Evolutionary conservation across 768 basidiomycete genomes (phyloP).

Genomic region (Auricularia heimuer): DNA sequence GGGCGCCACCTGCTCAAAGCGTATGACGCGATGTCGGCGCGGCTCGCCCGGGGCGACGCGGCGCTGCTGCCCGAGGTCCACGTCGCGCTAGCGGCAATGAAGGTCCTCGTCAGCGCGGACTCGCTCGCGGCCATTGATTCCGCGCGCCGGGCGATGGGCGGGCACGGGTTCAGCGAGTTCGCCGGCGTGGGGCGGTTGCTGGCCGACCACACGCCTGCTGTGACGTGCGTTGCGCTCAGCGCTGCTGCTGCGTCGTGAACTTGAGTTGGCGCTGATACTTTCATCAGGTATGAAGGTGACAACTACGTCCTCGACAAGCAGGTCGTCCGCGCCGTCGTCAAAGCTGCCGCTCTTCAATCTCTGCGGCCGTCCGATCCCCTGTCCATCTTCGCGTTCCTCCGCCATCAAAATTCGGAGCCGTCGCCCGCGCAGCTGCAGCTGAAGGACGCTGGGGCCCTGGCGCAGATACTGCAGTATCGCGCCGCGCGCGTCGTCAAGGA

Average conservation of each 20-base stretch:
- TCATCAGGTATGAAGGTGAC: constrained; percentile 60
- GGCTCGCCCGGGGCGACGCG: constrained; percentile 46
- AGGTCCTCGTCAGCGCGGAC: constrained; percentile 45
- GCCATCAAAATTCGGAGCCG: not conserved
- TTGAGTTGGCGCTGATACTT: not conserved
- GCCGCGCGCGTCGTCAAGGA: constrained; percentile 48
- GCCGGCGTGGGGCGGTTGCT: constrained; percentile 47
- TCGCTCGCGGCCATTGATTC: constrained; percentile 50
- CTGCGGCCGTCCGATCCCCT: not conserved
- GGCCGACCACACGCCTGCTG: constrained; percentile 7
- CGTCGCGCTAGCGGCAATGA: constrained; percentile 58
- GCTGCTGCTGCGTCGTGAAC: not conserved
- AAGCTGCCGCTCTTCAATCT: constrained; percentile 31
- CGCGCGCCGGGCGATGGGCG: constrained; percentile 62
- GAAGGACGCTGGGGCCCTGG: not conserved
- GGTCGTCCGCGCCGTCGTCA: constrained; percentile 61
- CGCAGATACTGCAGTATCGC: constrained; percentile 47
- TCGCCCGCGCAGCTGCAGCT: not conserved
- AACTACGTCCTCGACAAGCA: constrained; percentile 71
- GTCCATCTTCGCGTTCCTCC: not conserved
- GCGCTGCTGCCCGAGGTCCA: constrained; percentile 64
- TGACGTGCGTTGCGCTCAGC: constrained; percentile 5
- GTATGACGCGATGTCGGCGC: constrained; percentile 40
- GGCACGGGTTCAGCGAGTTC: constrained; percentile 66
- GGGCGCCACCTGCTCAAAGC: constrained; percentile 46